phyloP scores from a whole-genome alignment of 1,284 basidiomycete species.

The Puccinia novopanici region DNA sequence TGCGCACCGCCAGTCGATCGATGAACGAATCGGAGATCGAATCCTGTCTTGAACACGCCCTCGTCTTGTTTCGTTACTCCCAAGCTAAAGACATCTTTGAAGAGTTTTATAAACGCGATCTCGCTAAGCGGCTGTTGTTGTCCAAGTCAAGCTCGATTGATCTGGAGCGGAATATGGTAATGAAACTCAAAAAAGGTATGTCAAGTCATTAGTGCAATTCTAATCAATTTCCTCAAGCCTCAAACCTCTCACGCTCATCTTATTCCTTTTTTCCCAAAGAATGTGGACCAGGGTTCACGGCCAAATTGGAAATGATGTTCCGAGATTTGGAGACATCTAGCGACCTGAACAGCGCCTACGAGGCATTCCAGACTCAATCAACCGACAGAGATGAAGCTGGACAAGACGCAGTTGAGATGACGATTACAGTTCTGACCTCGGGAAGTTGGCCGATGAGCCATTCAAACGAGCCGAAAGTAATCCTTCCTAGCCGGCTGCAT shows the following conservation, averaged over 20 bases:
- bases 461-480: conserved; percentile 52
- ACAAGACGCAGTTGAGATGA: conserved; percentile 60
- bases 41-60: conserved; percentile 70
- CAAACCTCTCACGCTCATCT: no score
- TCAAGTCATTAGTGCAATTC: conserved; percentile 50
- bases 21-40: conserved; percentile 73
- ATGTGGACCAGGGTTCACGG: conserved; percentile 80
- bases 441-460: conserved; percentile 65
- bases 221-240: background rate
- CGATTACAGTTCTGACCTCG: conserved; percentile 64
- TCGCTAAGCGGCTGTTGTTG: conserved; percentile 84
- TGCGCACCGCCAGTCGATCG: conserved; percentile 79
- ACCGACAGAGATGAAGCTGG: background rate
- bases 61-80: conserved; percentile 82
- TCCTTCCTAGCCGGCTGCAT: conserved; percentile 16
- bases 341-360: conserved; percentile 63
- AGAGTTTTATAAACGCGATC: conserved; percentile 84
- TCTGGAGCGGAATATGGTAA: conserved; percentile 83
- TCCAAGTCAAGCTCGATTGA: conserved; percentile 78
- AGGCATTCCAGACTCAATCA: background rate
- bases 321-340: conserved; percentile 75
- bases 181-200: conserved; percentile 81
- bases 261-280: conserved; percentile 61
- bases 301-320: conserved; percentile 86
- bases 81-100: conserved; percentile 71